A percentile compares a stretch with the other conserved stretches of the same genome.
Evolutionary conservation across 495 filamentous ascomycete species (phyloP).

Genomic region (Entonaema liquescens): DNA sequence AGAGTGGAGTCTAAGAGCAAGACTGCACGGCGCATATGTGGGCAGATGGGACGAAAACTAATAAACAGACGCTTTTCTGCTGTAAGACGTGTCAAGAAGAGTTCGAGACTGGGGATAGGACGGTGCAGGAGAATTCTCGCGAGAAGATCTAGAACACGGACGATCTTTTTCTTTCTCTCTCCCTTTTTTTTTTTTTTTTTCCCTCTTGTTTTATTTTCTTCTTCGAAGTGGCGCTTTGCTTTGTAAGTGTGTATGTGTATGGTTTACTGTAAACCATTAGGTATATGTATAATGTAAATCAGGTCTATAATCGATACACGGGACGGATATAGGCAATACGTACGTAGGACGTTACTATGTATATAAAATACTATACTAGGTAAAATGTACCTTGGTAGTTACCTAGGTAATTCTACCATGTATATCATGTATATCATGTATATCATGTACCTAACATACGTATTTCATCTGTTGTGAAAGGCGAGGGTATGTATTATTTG

Average conservation of each 20-base stretch:
- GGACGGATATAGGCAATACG: slow-evolving; percentile 8
- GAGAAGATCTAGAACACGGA: slow-evolving; percentile 42
- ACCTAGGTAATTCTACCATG: too few species aligned
- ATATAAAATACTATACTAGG: too few species aligned
- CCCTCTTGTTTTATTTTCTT: slow-evolving; percentile 2
- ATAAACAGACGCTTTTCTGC: slow-evolving; percentile 39
- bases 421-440: too few species aligned
- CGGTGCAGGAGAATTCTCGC: slow-evolving; percentile 36
- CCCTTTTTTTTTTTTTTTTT: background rate
- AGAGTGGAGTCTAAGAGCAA: slow-evolving; percentile 35
- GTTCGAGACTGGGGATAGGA: slow-evolving; percentile 34
- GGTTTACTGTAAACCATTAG: background rate
- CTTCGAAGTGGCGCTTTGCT: slow-evolving; percentile 15
- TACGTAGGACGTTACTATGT: slow-evolving; percentile 4
- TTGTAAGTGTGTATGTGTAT: background rate
- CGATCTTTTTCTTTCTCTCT: slow-evolving; percentile 19
- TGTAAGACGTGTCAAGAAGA: slow-evolving; percentile 43
- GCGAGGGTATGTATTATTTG: slow-evolving; percentile 15
- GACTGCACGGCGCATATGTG: slow-evolving; percentile 40
- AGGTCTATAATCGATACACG: slow-evolving; percentile 12
- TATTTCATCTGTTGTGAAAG: background rate
- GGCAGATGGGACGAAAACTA: slow-evolving; percentile 41
- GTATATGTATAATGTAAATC: slow-evolving; percentile 13
- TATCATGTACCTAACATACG: too few species aligned
- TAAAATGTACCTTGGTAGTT: background rate